These are phyloP conservation scores for Sugiyamaella neomexicana DNA, from an alignment of 1,139 yeast species.

Conservation along the genomic window DNA sequence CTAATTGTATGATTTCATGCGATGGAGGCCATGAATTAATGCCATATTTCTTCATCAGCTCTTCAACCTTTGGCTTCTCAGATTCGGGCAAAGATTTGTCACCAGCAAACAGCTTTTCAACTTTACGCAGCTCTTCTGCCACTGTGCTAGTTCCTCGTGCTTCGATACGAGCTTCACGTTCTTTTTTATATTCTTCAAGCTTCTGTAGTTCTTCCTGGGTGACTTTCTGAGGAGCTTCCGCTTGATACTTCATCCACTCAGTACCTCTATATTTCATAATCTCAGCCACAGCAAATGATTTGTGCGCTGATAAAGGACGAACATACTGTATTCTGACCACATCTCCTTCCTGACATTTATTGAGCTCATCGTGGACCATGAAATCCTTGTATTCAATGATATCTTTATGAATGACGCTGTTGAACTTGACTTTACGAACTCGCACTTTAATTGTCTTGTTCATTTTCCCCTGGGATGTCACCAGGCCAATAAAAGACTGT, in stretches of 20 bases:
- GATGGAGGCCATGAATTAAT: constrained; percentile 62
- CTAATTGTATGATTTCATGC: constrained; percentile 33
- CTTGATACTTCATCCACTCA: constrained; percentile 79
- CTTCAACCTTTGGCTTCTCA: constrained; percentile 46
- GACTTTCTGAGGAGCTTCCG: constrained; percentile 68
- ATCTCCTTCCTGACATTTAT: constrained; percentile 92
- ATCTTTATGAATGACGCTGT: constrained; percentile 46
- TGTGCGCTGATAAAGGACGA: constrained; percentile 79
- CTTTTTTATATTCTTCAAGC: constrained; percentile 47
- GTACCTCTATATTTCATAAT: constrained; percentile 88
- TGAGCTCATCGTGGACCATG: constrained; percentile 91
- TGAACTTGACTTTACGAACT: constrained; percentile 51
- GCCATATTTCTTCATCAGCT: constrained; percentile 51
- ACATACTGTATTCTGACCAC: constrained; percentile 89
- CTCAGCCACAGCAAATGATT: constrained; percentile 92
- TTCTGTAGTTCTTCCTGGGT: constrained; percentile 58
- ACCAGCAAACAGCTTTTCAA: constrained; percentile 23
- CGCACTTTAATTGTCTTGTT: constrained; percentile 92
- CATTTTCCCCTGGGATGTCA: constrained; percentile 95
- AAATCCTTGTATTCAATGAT: constrained; percentile 77
- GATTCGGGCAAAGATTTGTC: constrained; percentile 20
- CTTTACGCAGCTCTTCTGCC: constrained; percentile 32
- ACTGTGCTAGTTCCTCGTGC: constrained; percentile 31
- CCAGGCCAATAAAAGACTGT: constrained; percentile 89
- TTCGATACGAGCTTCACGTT: constrained; percentile 35